Evolutionary conservation across 495 filamentous ascomycete genomes (phyloP), one percentile per base, ranked within the genome.

Genomic region (Aspergillus coremiiformis): DNA sequence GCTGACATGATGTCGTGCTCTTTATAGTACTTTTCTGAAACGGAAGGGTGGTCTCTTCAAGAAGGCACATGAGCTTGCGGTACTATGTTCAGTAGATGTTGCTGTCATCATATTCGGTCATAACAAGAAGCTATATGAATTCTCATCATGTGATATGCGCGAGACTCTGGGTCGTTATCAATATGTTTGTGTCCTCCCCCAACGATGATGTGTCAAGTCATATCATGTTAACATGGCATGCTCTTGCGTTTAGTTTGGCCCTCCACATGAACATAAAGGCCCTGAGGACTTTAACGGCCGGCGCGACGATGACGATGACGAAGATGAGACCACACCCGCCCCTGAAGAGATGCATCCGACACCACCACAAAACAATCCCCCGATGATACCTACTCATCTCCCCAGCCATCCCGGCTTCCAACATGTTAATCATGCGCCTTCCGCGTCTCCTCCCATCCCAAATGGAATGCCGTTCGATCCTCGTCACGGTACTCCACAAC

Each of bases 1-100:
- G 29, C 41, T 29, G 29, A 55, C 37, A 39, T 24, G 6, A 20
- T 37, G 11, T 22, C 23, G 14, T 44, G n/a, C 30, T 43, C 11
- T 47, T 12, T 47, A n/a, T n/a, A 96, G 94, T 52, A 98, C 93
- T 27, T 98, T 98, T 68, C 76, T 98, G 49, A 98, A 98, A 76
- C 87, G 93, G 71, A 98, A 98, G 73, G 93, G 92, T 58, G 93
- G 93, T 60, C 78, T 98, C 21, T 97, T 98, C 80, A 98, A 98
- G 81, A 98, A 98, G 79, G 93, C 93, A 49, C 89, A 98, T 73
- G 93, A 98, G 78, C 80, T 98, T 21, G 95, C 92, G 53, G 93
- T 97, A 37, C 84, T 98, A 54, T 98, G 93, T 68, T 95, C 89
- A 41, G 93, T 98, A 60, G 94, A 98, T 70, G 92, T 98, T 57